Evolutionary conservation across 2,329 filamentous ascomycete genomes (phyloP).

Genomic region (Diaporthe destruens): DNA sequence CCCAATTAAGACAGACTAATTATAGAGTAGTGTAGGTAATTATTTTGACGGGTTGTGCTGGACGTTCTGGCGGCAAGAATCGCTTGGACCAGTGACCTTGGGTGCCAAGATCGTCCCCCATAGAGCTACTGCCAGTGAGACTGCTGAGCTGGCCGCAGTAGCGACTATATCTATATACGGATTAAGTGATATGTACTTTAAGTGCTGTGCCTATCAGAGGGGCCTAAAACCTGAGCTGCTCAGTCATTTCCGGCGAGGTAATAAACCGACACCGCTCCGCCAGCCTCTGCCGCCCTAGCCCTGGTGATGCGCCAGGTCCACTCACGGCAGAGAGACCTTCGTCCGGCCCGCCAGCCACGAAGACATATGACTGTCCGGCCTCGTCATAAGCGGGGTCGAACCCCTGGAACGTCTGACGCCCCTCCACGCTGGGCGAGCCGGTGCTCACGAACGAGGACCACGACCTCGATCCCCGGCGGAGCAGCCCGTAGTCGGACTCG

Average conservation of each 20-base stretch:
- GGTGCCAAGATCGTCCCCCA: neutral
- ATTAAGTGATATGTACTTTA: neutral
- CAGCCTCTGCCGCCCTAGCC: conserved; percentile 56
- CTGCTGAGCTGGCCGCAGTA: neutral
- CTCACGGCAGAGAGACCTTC: conserved; percentile 58
- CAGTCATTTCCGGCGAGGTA: conserved; percentile 58
- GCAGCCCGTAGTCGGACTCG: conserved; percentile 55
- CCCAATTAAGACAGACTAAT: neutral
- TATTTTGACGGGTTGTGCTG: neutral
- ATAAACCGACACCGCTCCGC: conserved; percentile 61
- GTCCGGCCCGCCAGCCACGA: conserved; percentile 58
- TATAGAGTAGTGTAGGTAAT: neutral
- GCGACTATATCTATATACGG: neutral
- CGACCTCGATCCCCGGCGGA: conserved; percentile 55
- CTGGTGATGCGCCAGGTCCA: conserved; percentile 51
- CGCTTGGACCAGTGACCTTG: neutral
- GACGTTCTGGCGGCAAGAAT: neutral
- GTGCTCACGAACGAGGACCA: conserved; percentile 61
- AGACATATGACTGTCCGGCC: conserved; percentile 50
- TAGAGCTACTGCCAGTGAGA: neutral
- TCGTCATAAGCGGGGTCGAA: conserved; percentile 55
- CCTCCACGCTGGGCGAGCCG: conserved; percentile 51
- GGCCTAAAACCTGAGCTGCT: conserved; percentile 58
- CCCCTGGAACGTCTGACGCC: conserved; percentile 55
- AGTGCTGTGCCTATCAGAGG: neutral